Base-by-base conservation (phyloP, 352 stramenopile species). In the Nothophytophthora sp. region DNA sequence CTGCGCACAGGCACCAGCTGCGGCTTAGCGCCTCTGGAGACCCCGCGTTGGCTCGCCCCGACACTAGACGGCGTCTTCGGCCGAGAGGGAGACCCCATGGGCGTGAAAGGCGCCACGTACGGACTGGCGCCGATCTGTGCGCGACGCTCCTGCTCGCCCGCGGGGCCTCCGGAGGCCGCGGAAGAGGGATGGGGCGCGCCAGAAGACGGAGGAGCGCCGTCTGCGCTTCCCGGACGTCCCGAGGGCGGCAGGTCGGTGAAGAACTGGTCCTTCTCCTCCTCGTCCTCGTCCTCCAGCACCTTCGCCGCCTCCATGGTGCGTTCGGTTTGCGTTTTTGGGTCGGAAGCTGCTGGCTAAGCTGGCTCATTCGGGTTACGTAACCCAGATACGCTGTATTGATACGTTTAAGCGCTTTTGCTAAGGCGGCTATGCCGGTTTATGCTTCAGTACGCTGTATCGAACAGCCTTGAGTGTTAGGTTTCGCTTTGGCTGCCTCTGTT, bases 61-160 rank as follows among this genome's bases (percentile, higher is more conserved):
- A 62, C 59, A 35, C 67, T 78, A 1, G 73, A 76, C 12, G 76
- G 78, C 27, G 76, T 87, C 56, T 88, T 88, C 1, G 72, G 69
- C 4, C 58, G 51, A 39, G 61, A 76, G 1, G 79, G 76, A 10
- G 73, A 84, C n/a, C 74, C 69, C 55, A 84, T 67, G 34, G 79
- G 79, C 38, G 79, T 90, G 57, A 90, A 90, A 2, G 79, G 79
- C 18, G 76, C 67, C 24, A 90, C 19, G 42, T 85, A 90, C 22
- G 79, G 79, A 53, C 73, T 86, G 35, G 71, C 76, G 19, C 76
- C 67, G 6, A 90, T 70, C 54, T 88, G 76, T 3, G 79, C 79
- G 19, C 73, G 76, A 12, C 76, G 70, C 20, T 88, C 76, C 30
- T 84, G 70, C 13, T 76, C 68, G 15, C 51, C 65, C 0, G 38